These are phyloP conservation scores for Dryas alaskensis DNA, from an alignment of 306 rosid species.

Conservation along the genomic window DNA sequence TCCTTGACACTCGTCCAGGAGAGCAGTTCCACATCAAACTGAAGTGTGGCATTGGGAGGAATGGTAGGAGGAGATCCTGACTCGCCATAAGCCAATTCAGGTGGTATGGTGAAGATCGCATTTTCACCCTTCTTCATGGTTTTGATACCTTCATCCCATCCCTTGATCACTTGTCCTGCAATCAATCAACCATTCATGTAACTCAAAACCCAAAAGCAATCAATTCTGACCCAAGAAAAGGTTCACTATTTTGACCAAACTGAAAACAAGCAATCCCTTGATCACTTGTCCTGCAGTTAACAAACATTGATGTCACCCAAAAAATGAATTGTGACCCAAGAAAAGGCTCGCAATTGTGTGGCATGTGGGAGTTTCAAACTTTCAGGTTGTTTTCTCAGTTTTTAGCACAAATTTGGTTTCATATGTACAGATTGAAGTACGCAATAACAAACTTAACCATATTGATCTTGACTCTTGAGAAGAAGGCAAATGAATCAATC, in stretches of 20 bases:
- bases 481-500: background rate
- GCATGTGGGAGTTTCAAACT: too few relatives aligned
- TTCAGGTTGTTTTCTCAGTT: background rate
- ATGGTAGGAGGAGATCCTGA: conserved; percentile 76
- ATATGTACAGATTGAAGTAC: background rate
- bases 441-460: background rate
- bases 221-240: background rate
- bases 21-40: conserved; percentile 75
- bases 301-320: too few relatives aligned
- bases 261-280: too few relatives aligned
- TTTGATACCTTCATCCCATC: conserved; percentile 88
- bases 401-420: background rate
- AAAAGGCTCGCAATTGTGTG: too few relatives aligned
- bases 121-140: conserved; percentile 91
- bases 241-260: too few relatives aligned
- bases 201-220: background rate
- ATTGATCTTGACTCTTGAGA: too few relatives aligned
- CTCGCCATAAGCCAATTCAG: conserved; percentile 48
- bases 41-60: conserved; percentile 80
- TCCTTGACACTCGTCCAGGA: conserved; percentile 82
- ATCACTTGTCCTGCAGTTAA: too few relatives aligned
- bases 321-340: too few relatives aligned
- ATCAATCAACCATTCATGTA: background rate
- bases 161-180: conserved; percentile 73
- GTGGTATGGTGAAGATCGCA: conserved; percentile 43